Evolutionary conservation across 352 stramenopile species (phyloP).

Genomic region (Pythium plurisporium): DNA sequence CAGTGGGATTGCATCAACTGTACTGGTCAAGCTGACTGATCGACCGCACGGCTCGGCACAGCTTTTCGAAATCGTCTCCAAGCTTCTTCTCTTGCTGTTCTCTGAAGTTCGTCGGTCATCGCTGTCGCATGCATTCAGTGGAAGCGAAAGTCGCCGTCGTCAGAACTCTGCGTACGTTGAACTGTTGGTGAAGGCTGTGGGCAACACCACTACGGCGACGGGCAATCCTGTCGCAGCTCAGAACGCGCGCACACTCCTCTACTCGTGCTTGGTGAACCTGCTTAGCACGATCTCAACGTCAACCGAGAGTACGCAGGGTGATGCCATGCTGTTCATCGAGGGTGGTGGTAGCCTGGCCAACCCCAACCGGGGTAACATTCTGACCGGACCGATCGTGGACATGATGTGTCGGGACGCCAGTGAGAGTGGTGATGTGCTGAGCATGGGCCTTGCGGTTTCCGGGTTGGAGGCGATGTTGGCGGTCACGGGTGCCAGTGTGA

Average conservation of each 20-base stretch:
- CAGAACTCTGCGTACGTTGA: conserved; percentile 55
- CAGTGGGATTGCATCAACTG: conserved; percentile 51
- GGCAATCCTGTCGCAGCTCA: conserved; percentile 72
- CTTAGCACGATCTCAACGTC: conserved; percentile 22
- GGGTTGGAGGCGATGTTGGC: conserved; percentile 62
- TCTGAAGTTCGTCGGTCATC: conserved; percentile 34
- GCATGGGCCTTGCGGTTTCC: conserved; percentile 75
- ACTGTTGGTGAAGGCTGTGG: conserved; percentile 57
- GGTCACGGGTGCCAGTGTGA: conserved; percentile 41
- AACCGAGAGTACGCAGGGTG: not conserved
- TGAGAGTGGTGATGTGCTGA: conserved; percentile 71
- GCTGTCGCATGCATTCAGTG: not conserved
- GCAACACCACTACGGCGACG: conserved; percentile 48
- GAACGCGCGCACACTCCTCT: conserved; percentile 72
- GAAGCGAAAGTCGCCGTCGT: conserved; percentile 22
- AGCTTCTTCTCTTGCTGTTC: conserved; percentile 51
- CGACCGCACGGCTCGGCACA: conserved; percentile 50
- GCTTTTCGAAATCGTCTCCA: conserved; percentile 71
- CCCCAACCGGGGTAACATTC: conserved; percentile 22
- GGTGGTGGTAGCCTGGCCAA: conserved; percentile 14
- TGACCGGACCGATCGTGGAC: conserved; percentile 61
- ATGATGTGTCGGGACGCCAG: conserved; percentile 71
- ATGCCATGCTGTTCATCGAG: conserved; percentile 2
- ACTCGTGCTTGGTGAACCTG: conserved; percentile 73
- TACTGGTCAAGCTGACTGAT: conserved; percentile 62